Evolutionary conservation across 2,329 filamentous ascomycete species (phyloP), one percentile per base, ranked within the genome.

Genomic region (Neofusicoccum laricinum): DNA sequence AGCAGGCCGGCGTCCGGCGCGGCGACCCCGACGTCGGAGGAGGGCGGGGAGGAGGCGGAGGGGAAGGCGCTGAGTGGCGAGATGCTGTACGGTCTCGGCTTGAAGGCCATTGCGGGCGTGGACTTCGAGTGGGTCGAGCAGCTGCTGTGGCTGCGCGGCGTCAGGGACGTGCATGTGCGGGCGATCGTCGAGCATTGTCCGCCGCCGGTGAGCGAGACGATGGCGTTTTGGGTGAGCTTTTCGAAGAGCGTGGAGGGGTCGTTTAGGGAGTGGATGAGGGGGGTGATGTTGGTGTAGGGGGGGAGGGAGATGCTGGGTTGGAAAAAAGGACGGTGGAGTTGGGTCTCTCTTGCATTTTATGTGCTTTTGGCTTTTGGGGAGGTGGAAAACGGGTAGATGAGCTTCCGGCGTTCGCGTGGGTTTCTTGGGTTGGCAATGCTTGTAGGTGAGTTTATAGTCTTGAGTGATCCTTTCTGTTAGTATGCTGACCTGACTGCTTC

Each of bases 201-300:
- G 2, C 75, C 79, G 30, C 83, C 84, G 1, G 46, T 80, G 63
- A 85, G 82, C 17, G 81, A 82, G 64, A 81, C 80, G 49, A 84
- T 86, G 81, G 79, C 84, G 3, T 80, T 86, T 66, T 87, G 84
- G 71, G 82, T 86, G 2, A 82, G 85, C 25, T 85, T 89, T 67
- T 88, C 85, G 34, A 81, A 81, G 38, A 88, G 85, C 62, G 82
- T 89, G 17, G 83, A 87, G 67, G 80, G 74, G 6, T 82, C 82
- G 2, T 82, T 88, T 72, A 76, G 79, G 43, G 82, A 85, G 65
- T 88, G 82, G 72, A 71, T 88, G 66, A 74, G 71, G 62, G 70
- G 69, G 2, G 72, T 75, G 45, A 75, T 84, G 72, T 32, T 68
- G 10, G 53, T 32, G 12, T 63, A 57, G 30, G 6, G 25, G 25